These are phyloP conservation scores for Trametes polyzona DNA, from an alignment of 1,284 basidiomycete species.

Conservation along the genomic window DNA sequence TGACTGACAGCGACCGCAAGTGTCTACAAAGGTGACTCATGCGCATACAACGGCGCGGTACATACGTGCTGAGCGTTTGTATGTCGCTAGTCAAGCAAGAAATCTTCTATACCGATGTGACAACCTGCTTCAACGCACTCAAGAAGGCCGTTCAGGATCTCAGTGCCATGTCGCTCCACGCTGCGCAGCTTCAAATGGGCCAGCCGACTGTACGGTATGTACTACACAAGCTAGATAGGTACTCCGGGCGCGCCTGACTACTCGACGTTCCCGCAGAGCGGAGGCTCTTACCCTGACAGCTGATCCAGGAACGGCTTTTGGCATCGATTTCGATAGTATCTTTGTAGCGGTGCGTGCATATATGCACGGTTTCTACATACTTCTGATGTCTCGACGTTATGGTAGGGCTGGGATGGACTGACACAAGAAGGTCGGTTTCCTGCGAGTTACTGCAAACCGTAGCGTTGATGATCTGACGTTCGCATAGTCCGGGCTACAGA, in stretches of 20 bases:
- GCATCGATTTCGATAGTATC: conserved; percentile 69
- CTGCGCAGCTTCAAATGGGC: conserved; percentile 65
- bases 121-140: conserved; percentile 70
- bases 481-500: conserved; percentile 16
- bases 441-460: background rate
- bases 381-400: background rate
- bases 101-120: conserved; percentile 79
- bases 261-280: conserved; percentile 42
- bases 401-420: conserved; percentile 72
- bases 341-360: conserved; percentile 54
- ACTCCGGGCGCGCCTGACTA: background rate
- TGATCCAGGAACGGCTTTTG: conserved; percentile 56
- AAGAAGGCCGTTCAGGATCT: conserved; percentile 76
- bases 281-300: conserved; percentile 61
- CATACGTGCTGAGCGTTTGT: background rate
- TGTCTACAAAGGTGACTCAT: conserved; percentile 67
- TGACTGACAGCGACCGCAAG: conserved; percentile 37
- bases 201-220: conserved; percentile 67
- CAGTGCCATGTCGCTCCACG: conserved; percentile 45
- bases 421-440: conserved; percentile 16
- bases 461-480: no score
- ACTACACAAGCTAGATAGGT: background rate
- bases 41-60: background rate
- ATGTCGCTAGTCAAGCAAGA: conserved; percentile 75
- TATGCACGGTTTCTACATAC: no score